Evolutionary conservation across 2,329 filamentous ascomycete species (phyloP).

Genomic region (Fusarium pseudocircinatum): DNA sequence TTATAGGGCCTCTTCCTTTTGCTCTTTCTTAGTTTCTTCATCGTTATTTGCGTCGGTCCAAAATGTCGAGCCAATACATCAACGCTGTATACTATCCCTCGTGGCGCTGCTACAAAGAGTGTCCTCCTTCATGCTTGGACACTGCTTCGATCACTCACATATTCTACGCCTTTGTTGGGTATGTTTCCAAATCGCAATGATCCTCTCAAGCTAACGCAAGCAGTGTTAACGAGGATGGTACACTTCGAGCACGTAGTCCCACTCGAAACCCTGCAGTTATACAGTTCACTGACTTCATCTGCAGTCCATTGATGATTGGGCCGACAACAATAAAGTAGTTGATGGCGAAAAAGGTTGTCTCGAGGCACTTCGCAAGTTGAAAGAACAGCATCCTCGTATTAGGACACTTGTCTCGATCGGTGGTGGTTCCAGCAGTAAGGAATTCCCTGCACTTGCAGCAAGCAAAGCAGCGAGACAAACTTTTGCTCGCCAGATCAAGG

Average conservation of each 20-base stretch:
- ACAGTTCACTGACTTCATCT: neutral
- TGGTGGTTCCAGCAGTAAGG: conserved; percentile 69
- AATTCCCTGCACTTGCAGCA: conserved; percentile 67
- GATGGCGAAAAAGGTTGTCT: conserved; percentile 70
- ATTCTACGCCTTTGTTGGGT: conserved; percentile 71
- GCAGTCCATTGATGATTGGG: conserved; percentile 67
- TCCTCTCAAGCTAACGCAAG: conserved; percentile 10
- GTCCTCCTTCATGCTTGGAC: conserved; percentile 67
- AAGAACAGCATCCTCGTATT: conserved; percentile 64
- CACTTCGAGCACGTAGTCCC: conserved; percentile 52
- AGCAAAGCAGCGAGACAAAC: conserved; percentile 57
- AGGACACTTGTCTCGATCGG: conserved; percentile 72
- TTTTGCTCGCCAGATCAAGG: conserved; percentile 64
- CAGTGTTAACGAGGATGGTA: conserved; percentile 49
- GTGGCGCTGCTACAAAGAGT: conserved; percentile 69
- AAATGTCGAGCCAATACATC: conserved; percentile 35
- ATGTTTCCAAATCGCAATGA: neutral
- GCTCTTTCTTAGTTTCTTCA: neutral
- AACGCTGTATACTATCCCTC: conserved; percentile 70
- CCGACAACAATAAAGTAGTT: conserved; percentile 67
- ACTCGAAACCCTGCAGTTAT: neutral
- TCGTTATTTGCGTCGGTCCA: neutral
- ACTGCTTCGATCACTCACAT: conserved; percentile 68
- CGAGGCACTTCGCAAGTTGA: conserved; percentile 66
- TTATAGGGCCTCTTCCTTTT: neutral